Evolutionary conservation across 2,329 filamentous ascomycete genomes (phyloP).

Genomic region (Tetracladium maxilliforme): DNA sequence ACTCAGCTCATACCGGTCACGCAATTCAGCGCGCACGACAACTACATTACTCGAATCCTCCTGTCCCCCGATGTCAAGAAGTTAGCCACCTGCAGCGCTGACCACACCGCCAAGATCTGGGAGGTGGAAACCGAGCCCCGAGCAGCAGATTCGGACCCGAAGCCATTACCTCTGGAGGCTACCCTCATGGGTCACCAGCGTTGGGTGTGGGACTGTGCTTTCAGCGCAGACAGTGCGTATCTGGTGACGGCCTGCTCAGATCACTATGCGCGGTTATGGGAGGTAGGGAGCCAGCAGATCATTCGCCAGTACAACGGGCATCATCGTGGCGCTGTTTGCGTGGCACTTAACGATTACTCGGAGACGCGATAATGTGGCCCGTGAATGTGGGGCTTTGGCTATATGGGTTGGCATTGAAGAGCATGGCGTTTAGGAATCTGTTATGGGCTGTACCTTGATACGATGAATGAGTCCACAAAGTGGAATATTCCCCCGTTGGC

Average conservation of each 20-base stretch:
- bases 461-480: no score
- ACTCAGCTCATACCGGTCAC: slow-evolving; percentile 58
- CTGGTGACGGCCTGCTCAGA: slow-evolving; percentile 62
- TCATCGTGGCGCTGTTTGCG: slow-evolving; percentile 57
- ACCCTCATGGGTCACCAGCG: slow-evolving; percentile 58
- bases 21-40: slow-evolving; percentile 57
- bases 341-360: slow-evolving; percentile 53
- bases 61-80: slow-evolving; percentile 63
- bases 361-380: slow-evolving; percentile 9
- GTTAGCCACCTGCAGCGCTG: slow-evolving; percentile 59
- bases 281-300: slow-evolving; percentile 52
- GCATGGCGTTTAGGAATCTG: no score
- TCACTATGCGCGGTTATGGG: slow-evolving; percentile 62
- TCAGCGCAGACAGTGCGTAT: slow-evolving; percentile 60
- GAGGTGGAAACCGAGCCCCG: slow-evolving; percentile 40
- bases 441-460: no score
- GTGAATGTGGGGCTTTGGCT: background rate
- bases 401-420: no score
- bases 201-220: slow-evolving; percentile 71
- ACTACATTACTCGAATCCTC: slow-evolving; percentile 60
- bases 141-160: slow-evolving; percentile 22
- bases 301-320: slow-evolving; percentile 67
- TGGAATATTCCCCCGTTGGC: no score
- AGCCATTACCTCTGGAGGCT: slow-evolving; percentile 50
- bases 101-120: slow-evolving; percentile 90